Base-by-base conservation (phyloP, 495 filamentous ascomycete genomes). In the Aspergillus ostianus region DNA sequence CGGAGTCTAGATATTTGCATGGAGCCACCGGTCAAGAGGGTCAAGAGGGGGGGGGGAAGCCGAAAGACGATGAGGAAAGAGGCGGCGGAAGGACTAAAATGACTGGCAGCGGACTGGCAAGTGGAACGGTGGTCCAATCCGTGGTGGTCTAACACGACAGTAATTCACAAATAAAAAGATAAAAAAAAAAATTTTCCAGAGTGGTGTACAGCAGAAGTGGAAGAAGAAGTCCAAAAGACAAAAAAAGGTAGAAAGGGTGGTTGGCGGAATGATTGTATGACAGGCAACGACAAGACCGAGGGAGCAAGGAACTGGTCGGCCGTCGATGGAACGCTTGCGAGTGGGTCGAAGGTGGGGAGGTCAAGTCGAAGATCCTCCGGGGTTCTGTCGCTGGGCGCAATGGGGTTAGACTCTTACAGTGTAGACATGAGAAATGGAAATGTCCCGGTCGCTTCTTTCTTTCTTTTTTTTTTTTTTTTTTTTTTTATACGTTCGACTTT, bases 291-390 rank as follows among this genome's bases (percentile, higher is more conserved):
- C 30, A 7, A 26, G 23, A 26, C 23, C 23, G 23, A 26, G 23
- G 23, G 48, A 30, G 44, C 46, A 55, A 56, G 55, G 56, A 57
- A 60, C 54, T 56, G 53, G 60, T 59, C 48, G 56, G 58, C 58
- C 58, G 51, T 61, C 48, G 60, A 62, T 62, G 64, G 64, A 66
- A 62, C 56, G 57, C 56, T 55, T 50, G 49, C 45, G 30, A 58
- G 66, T 64, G 63, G 66, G 63, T 61, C 66, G 50, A 8, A 1
- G 13, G 48, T n/a, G 66, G 55, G 50, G 57, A 58, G 59, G 62
- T 51, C 63, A 58, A 63, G 52, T 51, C 41, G 62, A 63, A 63
- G 62, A 68, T 68, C 63, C 62, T 68, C 66, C 60, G 60, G 58
- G 63, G 50, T 61, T 65, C 58, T 62, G 57, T 67, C 57, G 62